phyloP scores from a whole-genome alignment of 2,329 filamentous ascomycete species.

The Verticillium isaacii region DNA sequence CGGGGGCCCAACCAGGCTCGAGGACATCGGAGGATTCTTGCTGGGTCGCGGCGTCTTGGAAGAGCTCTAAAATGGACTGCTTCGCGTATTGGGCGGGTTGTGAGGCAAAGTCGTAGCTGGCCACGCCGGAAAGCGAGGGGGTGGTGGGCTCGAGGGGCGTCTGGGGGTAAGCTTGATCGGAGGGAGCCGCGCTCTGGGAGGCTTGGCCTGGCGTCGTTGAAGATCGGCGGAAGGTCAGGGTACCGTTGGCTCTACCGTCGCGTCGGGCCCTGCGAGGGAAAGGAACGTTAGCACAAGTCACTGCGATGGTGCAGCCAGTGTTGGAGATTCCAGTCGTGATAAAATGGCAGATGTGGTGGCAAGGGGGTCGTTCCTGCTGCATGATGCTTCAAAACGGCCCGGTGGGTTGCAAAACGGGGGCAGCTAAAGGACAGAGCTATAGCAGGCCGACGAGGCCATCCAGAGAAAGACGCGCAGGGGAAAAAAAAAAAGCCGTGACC shows the following conservation, averaged over 20 bases:
- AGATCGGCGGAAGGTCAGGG: slow-evolving; percentile 59
- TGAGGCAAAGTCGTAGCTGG: slow-evolving; percentile 19
- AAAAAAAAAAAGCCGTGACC: slow-evolving; percentile 26
- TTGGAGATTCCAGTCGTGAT: not conserved
- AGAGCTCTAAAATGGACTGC: slow-evolving; percentile 74
- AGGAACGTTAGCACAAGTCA: slow-evolving; percentile 7
- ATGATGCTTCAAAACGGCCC: not conserved
- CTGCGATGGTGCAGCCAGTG: not conserved
- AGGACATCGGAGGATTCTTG: slow-evolving; percentile 61
- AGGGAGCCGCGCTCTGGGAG: slow-evolving; percentile 29
- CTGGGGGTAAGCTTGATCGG: slow-evolving; percentile 27
- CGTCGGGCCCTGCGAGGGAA: slow-evolving; percentile 47
- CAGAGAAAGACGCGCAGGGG: not conserved
- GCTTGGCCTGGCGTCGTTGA: slow-evolving; percentile 50
- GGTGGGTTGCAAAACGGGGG: not conserved
- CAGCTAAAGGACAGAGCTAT: not conserved
- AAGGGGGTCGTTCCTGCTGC: not conserved
- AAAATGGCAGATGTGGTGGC: not conserved
- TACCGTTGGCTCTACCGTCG: slow-evolving; percentile 56
- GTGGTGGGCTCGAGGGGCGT: slow-evolving; percentile 18
- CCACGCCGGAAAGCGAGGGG: slow-evolving; percentile 30
- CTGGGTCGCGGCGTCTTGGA: slow-evolving; percentile 37
- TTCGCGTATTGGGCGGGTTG: slow-evolving; percentile 65
- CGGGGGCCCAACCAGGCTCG: slow-evolving; percentile 74
- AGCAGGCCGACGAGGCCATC: not conserved